Evolutionary conservation across 768 basidiomycete genomes (phyloP), one percentile per base, ranked within the genome.

Genomic region (Leucosporidium scottii): DNA sequence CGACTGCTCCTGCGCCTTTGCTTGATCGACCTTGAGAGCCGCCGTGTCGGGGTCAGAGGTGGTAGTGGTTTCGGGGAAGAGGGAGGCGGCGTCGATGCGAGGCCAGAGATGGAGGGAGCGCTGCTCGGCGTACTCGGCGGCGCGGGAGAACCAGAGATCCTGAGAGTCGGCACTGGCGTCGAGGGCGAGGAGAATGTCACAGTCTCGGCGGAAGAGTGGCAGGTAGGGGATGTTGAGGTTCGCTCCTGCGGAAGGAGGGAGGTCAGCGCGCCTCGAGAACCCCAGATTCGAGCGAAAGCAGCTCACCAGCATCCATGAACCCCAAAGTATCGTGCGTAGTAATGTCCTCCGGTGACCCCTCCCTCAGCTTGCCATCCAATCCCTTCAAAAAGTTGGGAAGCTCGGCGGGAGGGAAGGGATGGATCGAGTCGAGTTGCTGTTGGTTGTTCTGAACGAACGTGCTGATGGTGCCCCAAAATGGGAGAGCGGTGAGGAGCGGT

Each of bases 311-410:
- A 63, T 78, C 78, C 66, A 78, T 75, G 58, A 78, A 74, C 0
- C 75, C 76, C n/a, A 78, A 70, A 8, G 72, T 76, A 5, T 73
- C 73, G 3, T 66, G 61, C 23, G 72, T 56, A 13, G 74, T 70
- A n/a, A 78, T 67, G 18, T 66, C 54, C 17, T 47, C 56, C 4
- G 75, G 74, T 17, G 67, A 58, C 18, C 74, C 72, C 6, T 59
- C 31, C 13, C 71, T 64, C 2, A 76, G 66, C 10, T 67, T 58
- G 28, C 69, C 75, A 3, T 65, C 39, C 23, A 78, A 61, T n/a
- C 68, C 69, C 55, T 74, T 75, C 28, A 78, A 72, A 66, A 76
- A 78, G 64, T 77, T 77, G 4, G 78, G 78, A 1, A 78, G 59
- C 39, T 75, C 66, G 61, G 74, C 68, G 30, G 77, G 78, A 7